Base-by-base conservation (phyloP, 345 rosid genomes). In the Stellera chamaejasme region DNA sequence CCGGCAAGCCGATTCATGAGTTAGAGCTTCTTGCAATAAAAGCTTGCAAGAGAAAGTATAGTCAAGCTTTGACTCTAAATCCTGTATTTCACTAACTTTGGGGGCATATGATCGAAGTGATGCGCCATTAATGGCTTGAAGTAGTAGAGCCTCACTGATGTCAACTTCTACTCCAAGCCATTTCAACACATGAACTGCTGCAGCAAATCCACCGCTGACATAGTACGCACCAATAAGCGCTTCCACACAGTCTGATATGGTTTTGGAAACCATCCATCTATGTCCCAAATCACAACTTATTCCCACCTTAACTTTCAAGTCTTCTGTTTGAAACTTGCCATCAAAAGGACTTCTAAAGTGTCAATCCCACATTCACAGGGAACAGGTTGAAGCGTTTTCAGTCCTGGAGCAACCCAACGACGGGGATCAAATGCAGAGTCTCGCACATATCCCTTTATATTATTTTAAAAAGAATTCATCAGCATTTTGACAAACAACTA, bases 401-500 rank as follows among this genome's bases (percentile, higher is more conserved):
- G 97, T 42, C 97, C 97, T 13, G 98, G 97, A 73, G 97, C 93
- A 11, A 77, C 78, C 97, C 98, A 92, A 50, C 83, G 85, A 59
- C 88, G 88, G 15, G 97, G 91, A 66, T 88, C 93, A 65, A 92
- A 92, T 49, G 93, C 75, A 56, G 82, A 36, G 26, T 86, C 90
- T 60, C 89, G 75, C 66, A 92, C 71, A 65, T 86, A 88, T 61
- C 79, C 90, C 95, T 92, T 55, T 43, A 46, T 46, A 6, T 46
- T 46, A 19, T 46, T 46, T 13, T 5, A 46, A n/a, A 32, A 5
- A 32, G 5, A 8, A 32, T 32, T 32, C 39, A 32, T 32, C 9
- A 32, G 9, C 39, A 32, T 5, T 5, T 32, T 32, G 39, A 32
- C 39, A 32, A 8, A 32, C 39, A 32, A 32, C 39, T 1, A 7